A percentile compares a stretch with the other conserved stretches of the same genome.
phyloP scores from a whole-genome alignment of 768 basidiomycete genomes.

The Leccinum longicurvipes region DNA sequence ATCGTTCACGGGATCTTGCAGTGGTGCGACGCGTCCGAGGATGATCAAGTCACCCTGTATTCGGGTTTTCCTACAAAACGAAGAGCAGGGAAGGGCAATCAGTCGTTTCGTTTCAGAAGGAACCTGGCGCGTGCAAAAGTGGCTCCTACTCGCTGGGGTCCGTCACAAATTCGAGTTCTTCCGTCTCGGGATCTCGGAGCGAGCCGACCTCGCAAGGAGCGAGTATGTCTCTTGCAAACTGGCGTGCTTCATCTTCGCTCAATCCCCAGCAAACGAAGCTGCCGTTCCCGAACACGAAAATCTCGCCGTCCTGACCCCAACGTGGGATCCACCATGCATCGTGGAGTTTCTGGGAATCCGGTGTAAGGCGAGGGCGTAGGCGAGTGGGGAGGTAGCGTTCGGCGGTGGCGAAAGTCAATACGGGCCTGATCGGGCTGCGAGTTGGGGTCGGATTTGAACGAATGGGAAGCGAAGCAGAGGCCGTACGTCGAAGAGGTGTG shows the following conservation, averaged over 20 bases:
- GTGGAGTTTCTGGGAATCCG: conserved; percentile 57
- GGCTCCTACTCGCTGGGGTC: conserved; percentile 83
- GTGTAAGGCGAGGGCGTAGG: conserved; percentile 54
- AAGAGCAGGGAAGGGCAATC: conserved; percentile 2
- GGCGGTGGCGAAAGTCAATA: conserved; percentile 81
- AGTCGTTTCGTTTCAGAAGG: not conserved
- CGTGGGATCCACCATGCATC: conserved; percentile 79
- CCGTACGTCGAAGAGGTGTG: conserved; percentile 77
- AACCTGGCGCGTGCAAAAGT: no score
- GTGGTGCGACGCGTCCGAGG: conserved; percentile 64
- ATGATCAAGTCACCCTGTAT: conserved; percentile 92
- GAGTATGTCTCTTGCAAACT: conserved; percentile 65
- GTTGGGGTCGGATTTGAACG: conserved; percentile 86
- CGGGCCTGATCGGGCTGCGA: conserved; percentile 67
- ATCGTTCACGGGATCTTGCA: conserved; percentile 49
- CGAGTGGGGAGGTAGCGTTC: conserved; percentile 74
- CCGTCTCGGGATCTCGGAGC: conserved; percentile 71
- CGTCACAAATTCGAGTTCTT: conserved; percentile 89
- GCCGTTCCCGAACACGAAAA: conserved; percentile 87
- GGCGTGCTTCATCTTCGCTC: conserved; percentile 66
- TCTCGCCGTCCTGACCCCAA: conserved; percentile 72
- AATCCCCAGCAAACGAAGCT: conserved; percentile 91
- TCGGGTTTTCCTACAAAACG: conserved; percentile 61
- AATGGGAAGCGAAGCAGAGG: conserved; percentile 81
- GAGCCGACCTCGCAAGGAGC: conserved; percentile 58